Evolutionary conservation across 2,329 filamentous ascomycete genomes (phyloP).

Genomic region (Coleophoma eucalyptorum): DNA sequence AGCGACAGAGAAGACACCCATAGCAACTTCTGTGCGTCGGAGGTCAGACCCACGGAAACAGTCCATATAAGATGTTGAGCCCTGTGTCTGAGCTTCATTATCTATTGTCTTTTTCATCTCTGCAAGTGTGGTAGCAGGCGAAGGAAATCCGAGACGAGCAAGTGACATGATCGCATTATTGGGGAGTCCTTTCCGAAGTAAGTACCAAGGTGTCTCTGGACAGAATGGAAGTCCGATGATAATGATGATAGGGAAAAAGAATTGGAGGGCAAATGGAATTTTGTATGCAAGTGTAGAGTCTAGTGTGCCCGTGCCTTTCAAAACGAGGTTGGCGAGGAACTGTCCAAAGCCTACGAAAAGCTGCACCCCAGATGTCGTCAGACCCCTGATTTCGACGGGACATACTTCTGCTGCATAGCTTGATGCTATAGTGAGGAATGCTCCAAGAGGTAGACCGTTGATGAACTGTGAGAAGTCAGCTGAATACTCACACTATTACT

Average conservation of each 20-base stretch:
- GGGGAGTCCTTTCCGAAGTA: conserved; percentile 39
- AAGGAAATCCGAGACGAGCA: conserved; percentile 21
- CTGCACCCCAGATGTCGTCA: conserved; percentile 45
- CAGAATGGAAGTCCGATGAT: conserved; percentile 41
- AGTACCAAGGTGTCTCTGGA: conserved; percentile 43
- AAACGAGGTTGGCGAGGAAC: conserved; percentile 52
- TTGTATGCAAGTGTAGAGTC: conserved; percentile 52
- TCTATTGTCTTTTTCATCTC: conserved; percentile 29
- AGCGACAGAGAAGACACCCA: conserved; percentile 11
- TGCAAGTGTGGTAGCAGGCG: conserved; percentile 4
- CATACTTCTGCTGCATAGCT: conserved; percentile 41
- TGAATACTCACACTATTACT: too few relatives aligned
- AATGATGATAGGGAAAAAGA: conserved; percentile 45
- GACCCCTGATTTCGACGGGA: conserved; percentile 38
- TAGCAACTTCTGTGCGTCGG: conserved; percentile 15
- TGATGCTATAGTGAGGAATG: conserved; percentile 47
- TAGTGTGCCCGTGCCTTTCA: conserved; percentile 48
- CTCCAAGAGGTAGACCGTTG: conserved; percentile 40
- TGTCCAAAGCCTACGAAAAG: conserved; percentile 49
- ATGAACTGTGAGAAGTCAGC: conserved; percentile 26
- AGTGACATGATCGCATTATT: conserved; percentile 42
- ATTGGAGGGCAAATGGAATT: conserved; percentile 49
- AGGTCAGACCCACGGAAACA: conserved; percentile 18
- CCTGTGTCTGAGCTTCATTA: conserved; percentile 38
- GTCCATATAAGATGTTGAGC: conserved; percentile 26